Evolutionary conservation across 768 basidiomycete genomes (phyloP).

Genomic region (Pleurotus salmoneostramineus): DNA sequence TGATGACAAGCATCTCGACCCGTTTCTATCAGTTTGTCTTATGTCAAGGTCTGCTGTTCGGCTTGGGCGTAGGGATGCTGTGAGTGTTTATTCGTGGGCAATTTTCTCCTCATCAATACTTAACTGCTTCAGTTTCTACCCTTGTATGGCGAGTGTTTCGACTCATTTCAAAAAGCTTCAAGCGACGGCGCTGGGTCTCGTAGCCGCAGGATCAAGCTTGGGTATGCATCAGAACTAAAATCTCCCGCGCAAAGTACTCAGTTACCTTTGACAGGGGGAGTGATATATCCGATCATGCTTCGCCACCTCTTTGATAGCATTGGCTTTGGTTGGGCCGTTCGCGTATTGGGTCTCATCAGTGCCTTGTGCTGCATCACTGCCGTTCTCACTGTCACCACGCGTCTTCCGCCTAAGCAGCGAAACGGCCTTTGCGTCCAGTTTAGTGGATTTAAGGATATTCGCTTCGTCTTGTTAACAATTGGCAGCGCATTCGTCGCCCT

Average conservation of each 20-base stretch:
- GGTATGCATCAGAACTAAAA: slow-evolving; percentile 30
- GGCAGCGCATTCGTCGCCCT: slow-evolving; percentile 60
- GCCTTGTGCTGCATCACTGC: slow-evolving; percentile 43
- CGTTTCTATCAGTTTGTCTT: slow-evolving; percentile 60
- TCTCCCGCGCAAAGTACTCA: background rate
- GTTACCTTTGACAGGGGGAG: slow-evolving; percentile 44
- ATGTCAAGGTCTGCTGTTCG: slow-evolving; percentile 62
- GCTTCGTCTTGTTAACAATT: slow-evolving; percentile 47
- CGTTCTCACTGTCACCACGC: slow-evolving; percentile 39
- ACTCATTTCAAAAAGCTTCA: slow-evolving; percentile 64
- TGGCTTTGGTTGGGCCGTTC: slow-evolving; percentile 63
- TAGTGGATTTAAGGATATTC: slow-evolving; percentile 37
- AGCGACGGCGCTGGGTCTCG: slow-evolving; percentile 70
- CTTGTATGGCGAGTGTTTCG: slow-evolving; percentile 60
- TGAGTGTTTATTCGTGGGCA: slow-evolving; percentile 25
- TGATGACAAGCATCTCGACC: slow-evolving; percentile 55
- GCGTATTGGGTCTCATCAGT: slow-evolving; percentile 51
- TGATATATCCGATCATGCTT: slow-evolving; percentile 65
- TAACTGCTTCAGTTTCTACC: slow-evolving; percentile 54
- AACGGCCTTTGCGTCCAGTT: slow-evolving; percentile 14
- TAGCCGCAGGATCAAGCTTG: slow-evolving; percentile 63
- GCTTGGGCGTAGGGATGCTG: slow-evolving; percentile 62
- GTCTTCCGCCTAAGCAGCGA: slow-evolving; percentile 22
- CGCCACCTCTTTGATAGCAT: slow-evolving; percentile 48
- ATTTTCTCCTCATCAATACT: background rate